A percentile compares a stretch with the other conserved stretches of the same genome.
phyloP scores from a whole-genome alignment of 441 rosid genomes.

The Pelargonium myrrhifolium region DNA sequence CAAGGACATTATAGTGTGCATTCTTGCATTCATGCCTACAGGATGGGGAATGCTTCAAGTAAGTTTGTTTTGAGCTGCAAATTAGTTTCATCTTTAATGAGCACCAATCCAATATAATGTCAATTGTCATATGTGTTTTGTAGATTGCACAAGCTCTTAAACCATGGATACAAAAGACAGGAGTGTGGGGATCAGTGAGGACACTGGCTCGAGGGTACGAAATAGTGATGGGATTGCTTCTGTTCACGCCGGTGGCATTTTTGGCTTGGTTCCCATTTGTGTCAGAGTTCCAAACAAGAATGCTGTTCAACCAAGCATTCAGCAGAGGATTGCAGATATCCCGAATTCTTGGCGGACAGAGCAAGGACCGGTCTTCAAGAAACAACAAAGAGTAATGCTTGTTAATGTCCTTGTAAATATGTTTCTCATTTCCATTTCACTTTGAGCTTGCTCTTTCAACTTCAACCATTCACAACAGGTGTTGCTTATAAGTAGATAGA shows the following conservation, averaged over 20 bases:
- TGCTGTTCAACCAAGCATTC: constrained; percentile 95
- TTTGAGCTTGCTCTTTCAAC: too few species aligned
- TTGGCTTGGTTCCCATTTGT: constrained; percentile 97
- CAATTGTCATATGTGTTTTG: background rate
- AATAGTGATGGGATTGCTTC: constrained; percentile 67
- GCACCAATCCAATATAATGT: too few species aligned
- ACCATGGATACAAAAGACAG: constrained; percentile 48
- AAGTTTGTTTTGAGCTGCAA: background rate
- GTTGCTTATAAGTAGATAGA: too few species aligned
- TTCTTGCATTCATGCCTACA: constrained; percentile 78
- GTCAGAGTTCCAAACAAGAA: constrained; percentile 85
- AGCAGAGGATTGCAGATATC: constrained; percentile 97
- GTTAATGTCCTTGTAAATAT: too few species aligned
- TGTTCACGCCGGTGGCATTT: constrained; percentile 63
- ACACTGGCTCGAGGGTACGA: constrained; percentile 89
- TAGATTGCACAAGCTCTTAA: constrained; percentile 77
- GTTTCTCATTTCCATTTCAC: too few species aligned
- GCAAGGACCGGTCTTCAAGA: constrained; percentile 42
- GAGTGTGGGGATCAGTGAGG: constrained; percentile 93
- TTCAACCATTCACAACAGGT: too few species aligned
- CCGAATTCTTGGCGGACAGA: constrained; percentile 86
- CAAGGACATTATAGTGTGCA: constrained; percentile 74
- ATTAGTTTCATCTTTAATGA: background rate
- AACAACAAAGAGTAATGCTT: background rate
- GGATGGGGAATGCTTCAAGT: constrained; percentile 94